Conservation (phyloP, 75 land plant species). For the Cryptomeria japonica region DNA sequence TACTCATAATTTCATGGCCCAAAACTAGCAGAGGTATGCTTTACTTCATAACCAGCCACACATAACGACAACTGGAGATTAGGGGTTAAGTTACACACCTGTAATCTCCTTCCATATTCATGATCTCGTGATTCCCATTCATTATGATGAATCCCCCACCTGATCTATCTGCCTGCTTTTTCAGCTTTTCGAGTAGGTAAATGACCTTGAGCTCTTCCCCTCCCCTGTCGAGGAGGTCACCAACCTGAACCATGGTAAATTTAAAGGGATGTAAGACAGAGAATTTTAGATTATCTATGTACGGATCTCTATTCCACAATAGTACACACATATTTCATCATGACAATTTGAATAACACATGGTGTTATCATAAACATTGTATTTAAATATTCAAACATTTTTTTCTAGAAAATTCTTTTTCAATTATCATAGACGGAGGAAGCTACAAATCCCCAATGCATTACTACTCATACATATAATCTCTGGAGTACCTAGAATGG, state of each 20-base stretch:
- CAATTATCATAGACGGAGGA: no score
- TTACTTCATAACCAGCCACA: background rate
- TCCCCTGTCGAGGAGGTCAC: slow-evolving; percentile 95
- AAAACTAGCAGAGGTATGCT: background rate
- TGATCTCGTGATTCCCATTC: slow-evolving; percentile 96
- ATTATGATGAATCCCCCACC: slow-evolving; percentile 82
- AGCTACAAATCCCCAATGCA: no score
- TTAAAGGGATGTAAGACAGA: background rate
- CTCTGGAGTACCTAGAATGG: background rate
- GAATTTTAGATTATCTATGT: no score
- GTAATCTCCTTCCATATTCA: slow-evolving; percentile 92
- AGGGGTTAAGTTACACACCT: slow-evolving; percentile 25
- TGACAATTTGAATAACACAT: no score
- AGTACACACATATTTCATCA: no score
- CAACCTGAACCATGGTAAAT: slow-evolving; percentile 45
- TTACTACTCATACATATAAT: background rate
- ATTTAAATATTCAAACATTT: no score
- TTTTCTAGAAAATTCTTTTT: no score
- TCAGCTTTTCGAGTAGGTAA: slow-evolving; percentile 72
- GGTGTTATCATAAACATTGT: no score
- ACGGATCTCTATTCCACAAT: no score
- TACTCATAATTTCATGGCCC: background rate
- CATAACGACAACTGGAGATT: background rate
- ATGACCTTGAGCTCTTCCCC: slow-evolving; percentile 83
- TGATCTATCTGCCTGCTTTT: slow-evolving; percentile 50